phyloP scores from a whole-genome alignment of 495 filamentous ascomycete species.

The Daldinia grandis region DNA sequence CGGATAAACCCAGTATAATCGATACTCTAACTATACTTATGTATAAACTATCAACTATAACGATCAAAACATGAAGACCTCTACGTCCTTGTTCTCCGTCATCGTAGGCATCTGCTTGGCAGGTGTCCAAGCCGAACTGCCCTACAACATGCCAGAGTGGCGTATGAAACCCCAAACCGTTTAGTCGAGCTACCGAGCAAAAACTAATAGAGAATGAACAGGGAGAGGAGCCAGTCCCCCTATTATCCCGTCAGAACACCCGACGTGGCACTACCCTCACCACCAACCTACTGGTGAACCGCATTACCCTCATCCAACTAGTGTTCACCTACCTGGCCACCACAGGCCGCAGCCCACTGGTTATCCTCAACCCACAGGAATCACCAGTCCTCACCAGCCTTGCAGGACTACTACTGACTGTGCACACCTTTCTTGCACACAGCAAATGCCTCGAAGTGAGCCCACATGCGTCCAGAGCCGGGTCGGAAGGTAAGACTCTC shows the following conservation, averaged over 20 bases:
- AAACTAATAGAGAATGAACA: not conserved
- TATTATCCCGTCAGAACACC: not conserved
- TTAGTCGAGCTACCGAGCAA: not conserved
- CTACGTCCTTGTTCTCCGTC: slow-evolving; percentile 17
- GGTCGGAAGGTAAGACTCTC: slow-evolving; percentile 16
- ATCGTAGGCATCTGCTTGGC: slow-evolving; percentile 34
- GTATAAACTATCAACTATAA: not conserved
- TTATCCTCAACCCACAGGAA: slow-evolving; percentile 3
- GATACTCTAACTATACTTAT: no score
- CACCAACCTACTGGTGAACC: not conserved
- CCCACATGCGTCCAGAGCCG: slow-evolving; percentile 9
- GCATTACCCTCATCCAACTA: slow-evolving; percentile 5
- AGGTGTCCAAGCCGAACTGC: slow-evolving; percentile 32
- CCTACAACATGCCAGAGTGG: slow-evolving; percentile 18
- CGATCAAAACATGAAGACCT: slow-evolving; percentile 34
- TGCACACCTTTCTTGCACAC: not conserved
- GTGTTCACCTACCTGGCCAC: slow-evolving; percentile 7
- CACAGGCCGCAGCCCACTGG: slow-evolving; percentile 9
- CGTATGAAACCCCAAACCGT: slow-evolving; percentile 15
- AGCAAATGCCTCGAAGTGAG: not conserved
- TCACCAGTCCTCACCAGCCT: slow-evolving; percentile 4
- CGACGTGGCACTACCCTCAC: slow-evolving; percentile 15
- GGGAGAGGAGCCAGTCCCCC: slow-evolving; percentile 6
- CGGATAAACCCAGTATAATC: not conserved
- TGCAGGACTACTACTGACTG: slow-evolving; percentile 17